phyloP scores from a whole-genome alignment of 2,329 filamentous ascomycete genomes.

The Paracorniculantispora psalliotae region DNA sequence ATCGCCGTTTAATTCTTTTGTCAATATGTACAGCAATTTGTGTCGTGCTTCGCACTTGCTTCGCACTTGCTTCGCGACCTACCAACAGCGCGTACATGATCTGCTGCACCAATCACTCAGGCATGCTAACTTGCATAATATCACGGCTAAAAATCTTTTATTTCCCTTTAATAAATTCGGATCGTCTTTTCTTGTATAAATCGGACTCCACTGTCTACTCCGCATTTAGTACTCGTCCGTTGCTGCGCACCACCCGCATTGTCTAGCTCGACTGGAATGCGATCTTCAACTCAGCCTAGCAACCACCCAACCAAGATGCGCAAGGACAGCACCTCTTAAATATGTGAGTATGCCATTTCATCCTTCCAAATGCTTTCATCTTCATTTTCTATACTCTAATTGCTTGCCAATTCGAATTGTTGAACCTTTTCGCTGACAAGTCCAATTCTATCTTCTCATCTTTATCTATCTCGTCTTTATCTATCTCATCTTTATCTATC shows the following conservation, averaged over 20 bases:
- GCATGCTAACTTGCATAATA: no score
- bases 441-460: background rate
- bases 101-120: no score
- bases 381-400: background rate
- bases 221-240: background rate
- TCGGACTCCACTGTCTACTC: background rate
- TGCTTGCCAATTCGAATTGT: background rate
- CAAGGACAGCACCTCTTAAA: conserved; percentile 19
- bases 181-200: background rate
- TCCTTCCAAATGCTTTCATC: background rate
- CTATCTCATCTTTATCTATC: background rate
- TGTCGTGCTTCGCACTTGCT: no score
- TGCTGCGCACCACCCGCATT: background rate
- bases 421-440: background rate
- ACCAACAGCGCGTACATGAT: background rate
- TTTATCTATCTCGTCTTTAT: background rate
- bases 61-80: background rate
- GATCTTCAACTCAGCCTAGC: conserved; percentile 26
- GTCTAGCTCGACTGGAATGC: conserved; percentile 25
- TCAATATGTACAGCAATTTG: no score
- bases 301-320: background rate
- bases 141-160: background rate
- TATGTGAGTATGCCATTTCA: background rate
- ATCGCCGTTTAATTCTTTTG: no score
- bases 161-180: background rate